Percentiles rank a stretch among this genome's conserved stretches.
Conservation (phyloP, 257 asterid genomes). For the Handroanthus guayacan region DNA sequence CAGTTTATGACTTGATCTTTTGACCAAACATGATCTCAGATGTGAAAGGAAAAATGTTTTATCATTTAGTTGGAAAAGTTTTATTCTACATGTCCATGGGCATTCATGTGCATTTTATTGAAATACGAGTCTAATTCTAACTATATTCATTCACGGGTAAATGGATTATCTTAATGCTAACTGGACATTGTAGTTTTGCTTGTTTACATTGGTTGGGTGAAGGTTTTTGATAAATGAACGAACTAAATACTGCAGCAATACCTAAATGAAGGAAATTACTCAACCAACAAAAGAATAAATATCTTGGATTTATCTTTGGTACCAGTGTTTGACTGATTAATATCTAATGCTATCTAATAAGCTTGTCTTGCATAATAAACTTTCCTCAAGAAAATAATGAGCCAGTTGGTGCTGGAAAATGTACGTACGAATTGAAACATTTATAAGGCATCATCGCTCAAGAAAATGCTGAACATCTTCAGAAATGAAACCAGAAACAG, state of each 20-base stretch:
- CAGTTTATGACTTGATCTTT: no score
- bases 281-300: background rate
- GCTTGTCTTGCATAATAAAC: conserved; percentile 10
- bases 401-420: conserved; percentile 13
- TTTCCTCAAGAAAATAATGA: conserved; percentile 14
- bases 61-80: no score
- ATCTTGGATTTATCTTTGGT: background rate
- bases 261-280: background rate
- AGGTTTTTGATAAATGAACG: background rate
- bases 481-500: background rate
- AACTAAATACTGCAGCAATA: background rate
- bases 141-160: background rate
- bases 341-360: conserved; percentile 12
- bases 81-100: no score
- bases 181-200: conserved; percentile 15
- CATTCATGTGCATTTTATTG: no score
- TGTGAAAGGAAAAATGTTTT: no score
- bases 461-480: background rate
- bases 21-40: no score
- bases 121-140: background rate
- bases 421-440: background rate
- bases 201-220: conserved; percentile 4
- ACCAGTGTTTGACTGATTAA: background rate
- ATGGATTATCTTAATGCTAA: background rate
- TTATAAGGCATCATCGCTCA: background rate